A percentile compares a stretch with the other conserved stretches of the same genome.
Conservation (phyloP, 1,284 basidiomycete genomes). For the Ceratobasidium sp. region DNA sequence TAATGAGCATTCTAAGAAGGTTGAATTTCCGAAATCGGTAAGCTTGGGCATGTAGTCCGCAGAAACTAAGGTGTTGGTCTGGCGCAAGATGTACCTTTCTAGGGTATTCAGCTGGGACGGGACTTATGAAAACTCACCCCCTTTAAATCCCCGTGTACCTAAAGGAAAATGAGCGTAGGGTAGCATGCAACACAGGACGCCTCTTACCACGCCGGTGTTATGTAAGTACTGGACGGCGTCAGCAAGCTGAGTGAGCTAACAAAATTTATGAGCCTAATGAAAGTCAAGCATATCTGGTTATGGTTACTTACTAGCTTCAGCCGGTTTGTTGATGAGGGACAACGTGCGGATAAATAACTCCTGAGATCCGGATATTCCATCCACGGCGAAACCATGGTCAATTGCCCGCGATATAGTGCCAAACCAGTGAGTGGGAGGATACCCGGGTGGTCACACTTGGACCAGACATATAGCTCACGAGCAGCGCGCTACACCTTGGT, state of each 20-base stretch:
- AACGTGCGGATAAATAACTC: not conserved
- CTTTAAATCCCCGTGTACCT: not conserved
- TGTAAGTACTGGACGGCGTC: conserved; percentile 4
- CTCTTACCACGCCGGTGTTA: not conserved
- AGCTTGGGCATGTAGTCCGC: conserved; percentile 1
- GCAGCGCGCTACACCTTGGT: not conserved
- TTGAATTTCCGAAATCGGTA: conserved; percentile 9
- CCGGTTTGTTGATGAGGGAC: not conserved
- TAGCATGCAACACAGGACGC: not conserved
- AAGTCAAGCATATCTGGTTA: not conserved
- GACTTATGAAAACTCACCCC: not conserved
- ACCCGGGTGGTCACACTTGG: not conserved
- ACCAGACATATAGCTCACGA: not conserved
- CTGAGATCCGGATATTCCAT: conserved; percentile 7
- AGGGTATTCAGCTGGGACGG: not conserved
- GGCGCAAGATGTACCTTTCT: not conserved
- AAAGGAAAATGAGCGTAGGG: not conserved
- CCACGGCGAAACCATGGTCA: conserved; percentile 25
- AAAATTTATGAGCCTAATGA: not conserved
- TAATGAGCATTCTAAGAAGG: not conserved
- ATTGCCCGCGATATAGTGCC: not conserved
- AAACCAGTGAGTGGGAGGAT: not conserved
- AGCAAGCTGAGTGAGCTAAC: not conserved
- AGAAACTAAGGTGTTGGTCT: conserved; percentile 9
- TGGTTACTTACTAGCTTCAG: not conserved